Evolutionary conservation across 371 early-diverging fungal species (phyloP).

Genomic region (Neoconidiobolus thromboides): DNA sequence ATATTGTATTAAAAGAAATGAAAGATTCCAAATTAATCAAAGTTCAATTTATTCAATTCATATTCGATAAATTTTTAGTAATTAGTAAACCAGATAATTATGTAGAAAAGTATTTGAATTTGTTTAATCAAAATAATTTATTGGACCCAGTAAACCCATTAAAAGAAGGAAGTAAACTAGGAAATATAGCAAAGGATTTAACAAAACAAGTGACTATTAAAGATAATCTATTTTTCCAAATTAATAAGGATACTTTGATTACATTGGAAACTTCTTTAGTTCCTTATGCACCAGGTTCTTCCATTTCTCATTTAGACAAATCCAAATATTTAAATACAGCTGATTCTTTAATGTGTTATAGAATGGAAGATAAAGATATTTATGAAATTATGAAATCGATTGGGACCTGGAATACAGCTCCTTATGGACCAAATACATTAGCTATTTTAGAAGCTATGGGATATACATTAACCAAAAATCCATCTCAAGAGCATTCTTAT

Average conservation of each 20-base stretch:
- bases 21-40: not conserved
- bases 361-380: constrained; percentile 16
- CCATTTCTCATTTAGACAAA: constrained; percentile 27
- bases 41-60: too few relatives aligned
- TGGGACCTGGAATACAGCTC: constrained; percentile 13
- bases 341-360: constrained; percentile 32
- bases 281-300: constrained; percentile 21
- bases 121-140: not conserved
- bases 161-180: not conserved
- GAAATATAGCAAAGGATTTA: not conserved
- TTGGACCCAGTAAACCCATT: not conserved
- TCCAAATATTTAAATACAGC: constrained; percentile 14
- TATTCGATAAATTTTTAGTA: too few relatives aligned
- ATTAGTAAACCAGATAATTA: too few relatives aligned
- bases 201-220: not conserved
- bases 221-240: not conserved
- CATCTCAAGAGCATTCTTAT: too few relatives aligned
- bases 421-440: constrained; percentile 21
- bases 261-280: constrained; percentile 15
- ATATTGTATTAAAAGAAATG: not conserved
- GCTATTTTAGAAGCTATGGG: constrained; percentile 18
- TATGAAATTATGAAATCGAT: constrained; percentile 6
- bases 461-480: constrained; percentile 8
- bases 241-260: not conserved
- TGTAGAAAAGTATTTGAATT: too few relatives aligned